Conservation (phyloP, 2,329 filamentous ascomycete species). For the Cadophora sp. region DNA sequence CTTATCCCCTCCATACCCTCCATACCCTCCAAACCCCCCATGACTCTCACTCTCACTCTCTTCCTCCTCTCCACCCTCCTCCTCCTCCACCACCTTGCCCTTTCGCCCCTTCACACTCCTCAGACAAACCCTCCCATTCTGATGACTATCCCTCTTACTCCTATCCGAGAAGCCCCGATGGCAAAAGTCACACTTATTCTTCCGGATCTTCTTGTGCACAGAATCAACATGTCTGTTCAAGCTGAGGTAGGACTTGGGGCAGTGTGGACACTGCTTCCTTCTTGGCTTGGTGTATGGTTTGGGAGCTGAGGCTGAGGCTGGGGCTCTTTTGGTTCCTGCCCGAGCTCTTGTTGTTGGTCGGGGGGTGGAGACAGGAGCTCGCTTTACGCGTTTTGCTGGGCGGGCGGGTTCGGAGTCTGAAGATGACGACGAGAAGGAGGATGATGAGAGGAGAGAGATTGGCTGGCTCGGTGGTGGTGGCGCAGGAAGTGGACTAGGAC, state of each 20-base stretch:
- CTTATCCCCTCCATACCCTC: not conserved
- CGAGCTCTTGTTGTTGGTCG: no score
- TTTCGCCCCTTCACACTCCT: not conserved
- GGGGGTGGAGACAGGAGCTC: no score
- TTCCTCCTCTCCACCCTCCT: not conserved
- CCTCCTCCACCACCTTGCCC: not conserved
- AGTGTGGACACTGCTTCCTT: not conserved
- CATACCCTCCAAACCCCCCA: not conserved
- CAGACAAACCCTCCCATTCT: not conserved
- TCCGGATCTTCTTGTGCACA: not conserved
- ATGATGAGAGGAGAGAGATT: no score
- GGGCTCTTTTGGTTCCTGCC: no score
- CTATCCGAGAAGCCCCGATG: not conserved
- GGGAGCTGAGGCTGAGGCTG: not conserved
- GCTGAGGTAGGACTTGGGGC: not conserved
- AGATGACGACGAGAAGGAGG: no score
- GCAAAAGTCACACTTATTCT: not conserved
- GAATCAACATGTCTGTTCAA: not conserved
- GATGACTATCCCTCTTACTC: not conserved
- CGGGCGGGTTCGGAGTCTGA: no score
- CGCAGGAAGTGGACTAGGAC: no score
- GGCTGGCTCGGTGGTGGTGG: no score
- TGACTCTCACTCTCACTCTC: not conserved
- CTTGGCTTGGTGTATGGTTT: not conserved
- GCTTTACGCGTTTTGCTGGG: no score